Conservation (phyloP, 305 asterid species). For the Rubia tinctorum region DNA sequence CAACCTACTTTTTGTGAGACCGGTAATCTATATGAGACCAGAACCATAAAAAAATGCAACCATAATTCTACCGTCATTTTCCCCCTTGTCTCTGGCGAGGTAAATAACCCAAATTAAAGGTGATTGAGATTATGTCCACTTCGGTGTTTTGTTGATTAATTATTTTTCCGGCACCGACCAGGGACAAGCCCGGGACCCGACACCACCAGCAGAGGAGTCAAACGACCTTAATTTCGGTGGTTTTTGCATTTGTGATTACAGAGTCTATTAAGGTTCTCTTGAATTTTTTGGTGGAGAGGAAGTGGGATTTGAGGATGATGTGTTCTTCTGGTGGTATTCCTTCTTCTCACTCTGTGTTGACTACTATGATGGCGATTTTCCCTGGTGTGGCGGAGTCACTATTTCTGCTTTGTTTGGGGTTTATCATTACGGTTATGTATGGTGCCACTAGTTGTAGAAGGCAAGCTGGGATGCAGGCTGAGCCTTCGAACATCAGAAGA, state of each 20-base stretch:
- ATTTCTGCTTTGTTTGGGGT: conserved; percentile 87
- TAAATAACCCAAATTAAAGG: no score
- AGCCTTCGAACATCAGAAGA: no score
- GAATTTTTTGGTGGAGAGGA: conserved; percentile 75
- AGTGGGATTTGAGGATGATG: conserved; percentile 73
- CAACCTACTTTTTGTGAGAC: no score
- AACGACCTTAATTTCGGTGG: conserved; percentile 69
- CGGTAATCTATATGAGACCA: no score
- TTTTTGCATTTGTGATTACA: conserved; percentile 65
- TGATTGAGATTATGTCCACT: no score
- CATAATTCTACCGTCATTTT: no score
- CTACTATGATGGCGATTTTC: conserved; percentile 80
- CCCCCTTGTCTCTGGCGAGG: no score
- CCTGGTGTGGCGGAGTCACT: conserved; percentile 90
- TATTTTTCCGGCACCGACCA: no score
- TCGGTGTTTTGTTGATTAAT: no score
- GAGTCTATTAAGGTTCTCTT: conserved; percentile 72
- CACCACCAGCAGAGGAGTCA: no score
- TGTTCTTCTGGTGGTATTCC: conserved; percentile 96
- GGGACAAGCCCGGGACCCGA: no score
- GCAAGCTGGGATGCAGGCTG: conserved; percentile 93
- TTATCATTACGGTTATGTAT: conserved; percentile 80
- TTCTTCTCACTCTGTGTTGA: conserved; percentile 70
- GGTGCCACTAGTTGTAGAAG: conserved; percentile 87
- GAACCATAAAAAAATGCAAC: no score